phyloP scores from a whole-genome alignment of 1,284 basidiomycete genomes.

The Cystobasidiaceae sp. region DNA sequence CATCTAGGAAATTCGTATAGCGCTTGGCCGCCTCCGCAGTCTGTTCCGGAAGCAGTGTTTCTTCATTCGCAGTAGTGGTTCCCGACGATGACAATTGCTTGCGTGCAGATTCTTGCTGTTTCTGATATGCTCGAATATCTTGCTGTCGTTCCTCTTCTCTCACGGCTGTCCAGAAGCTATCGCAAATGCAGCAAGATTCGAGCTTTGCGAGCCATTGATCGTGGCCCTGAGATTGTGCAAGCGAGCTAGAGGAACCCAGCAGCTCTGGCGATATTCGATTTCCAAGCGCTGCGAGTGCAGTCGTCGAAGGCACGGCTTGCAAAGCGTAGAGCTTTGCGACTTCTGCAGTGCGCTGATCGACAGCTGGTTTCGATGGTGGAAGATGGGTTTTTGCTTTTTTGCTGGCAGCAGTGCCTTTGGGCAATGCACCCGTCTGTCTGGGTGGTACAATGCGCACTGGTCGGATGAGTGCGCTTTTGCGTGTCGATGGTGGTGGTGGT shows the following conservation, averaged over 20 bases:
- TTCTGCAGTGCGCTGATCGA: constrained; percentile 5
- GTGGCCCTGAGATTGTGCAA: constrained; percentile 13
- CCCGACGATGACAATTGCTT: neutral
- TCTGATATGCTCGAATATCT: neutral
- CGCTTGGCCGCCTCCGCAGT: constrained; percentile 44
- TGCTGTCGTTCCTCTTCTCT: constrained; percentile 28
- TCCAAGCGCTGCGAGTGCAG: constrained; percentile 28
- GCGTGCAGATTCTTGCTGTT: neutral
- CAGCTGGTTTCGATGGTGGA: constrained; percentile 1
- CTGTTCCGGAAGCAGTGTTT: neutral
- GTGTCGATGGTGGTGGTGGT: neutral
- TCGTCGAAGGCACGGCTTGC: constrained; percentile 12
- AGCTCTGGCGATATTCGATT: constrained; percentile 26
- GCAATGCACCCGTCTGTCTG: neutral
- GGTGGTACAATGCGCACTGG: constrained; percentile 27
- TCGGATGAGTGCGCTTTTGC: constrained; percentile 19
- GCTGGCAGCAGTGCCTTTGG: neutral
- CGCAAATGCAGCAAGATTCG: constrained; percentile 73
- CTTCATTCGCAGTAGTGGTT: neutral
- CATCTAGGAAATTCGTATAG: constrained; percentile 36
- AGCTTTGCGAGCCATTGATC: constrained; percentile 47
- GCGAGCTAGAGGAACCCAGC: neutral
- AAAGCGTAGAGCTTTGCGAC: constrained; percentile 24
- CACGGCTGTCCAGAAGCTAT: constrained; percentile 55
- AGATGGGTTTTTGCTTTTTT: constrained; percentile 1